phyloP scores from a whole-genome alignment of 495 filamentous ascomycete genomes.

The Stereocaulon alpinum region DNA sequence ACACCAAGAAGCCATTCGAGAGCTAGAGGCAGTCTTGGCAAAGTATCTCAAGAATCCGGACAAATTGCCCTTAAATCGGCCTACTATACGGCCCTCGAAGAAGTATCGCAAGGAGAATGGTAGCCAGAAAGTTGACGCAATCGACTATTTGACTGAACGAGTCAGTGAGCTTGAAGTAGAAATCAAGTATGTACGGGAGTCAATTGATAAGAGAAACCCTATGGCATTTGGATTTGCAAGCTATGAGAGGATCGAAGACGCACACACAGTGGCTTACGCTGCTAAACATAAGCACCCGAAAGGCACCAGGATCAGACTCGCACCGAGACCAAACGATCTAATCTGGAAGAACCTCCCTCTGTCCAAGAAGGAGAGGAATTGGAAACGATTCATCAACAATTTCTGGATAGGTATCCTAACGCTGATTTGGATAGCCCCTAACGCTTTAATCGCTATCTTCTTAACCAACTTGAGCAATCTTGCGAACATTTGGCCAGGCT shows the following conservation, averaged over 20 bases:
- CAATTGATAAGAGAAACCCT: constrained; percentile 74
- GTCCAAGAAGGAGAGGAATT: constrained; percentile 51
- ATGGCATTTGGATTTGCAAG: constrained; percentile 92
- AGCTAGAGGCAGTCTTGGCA: constrained; percentile 72
- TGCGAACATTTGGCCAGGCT: constrained; percentile 68
- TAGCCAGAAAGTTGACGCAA: constrained; percentile 67
- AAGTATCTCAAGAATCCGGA: constrained; percentile 85
- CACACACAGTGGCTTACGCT: constrained; percentile 77
- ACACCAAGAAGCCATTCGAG: constrained; percentile 68
- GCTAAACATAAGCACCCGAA: constrained; percentile 69
- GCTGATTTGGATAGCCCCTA: constrained; percentile 84
- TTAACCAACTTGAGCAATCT: constrained; percentile 73
- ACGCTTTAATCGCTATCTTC: constrained; percentile 91
- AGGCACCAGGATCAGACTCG: constrained; percentile 66
- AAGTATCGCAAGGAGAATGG: constrained; percentile 43
- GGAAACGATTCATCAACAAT: constrained; percentile 66
- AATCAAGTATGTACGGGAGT: constrained; percentile 70
- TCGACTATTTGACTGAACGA: constrained; percentile 80
- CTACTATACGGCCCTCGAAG: constrained; percentile 66
- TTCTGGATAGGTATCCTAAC: constrained; percentile 77
- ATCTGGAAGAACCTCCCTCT: constrained; percentile 92
- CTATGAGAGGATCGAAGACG: constrained; percentile 76
- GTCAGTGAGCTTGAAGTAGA: constrained; percentile 74
- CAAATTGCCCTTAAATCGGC: constrained; percentile 66
- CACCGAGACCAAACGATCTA: constrained; percentile 80